Evolutionary conservation across 768 basidiomycete genomes (phyloP).

Genomic region (Tulasnella sp.): DNA sequence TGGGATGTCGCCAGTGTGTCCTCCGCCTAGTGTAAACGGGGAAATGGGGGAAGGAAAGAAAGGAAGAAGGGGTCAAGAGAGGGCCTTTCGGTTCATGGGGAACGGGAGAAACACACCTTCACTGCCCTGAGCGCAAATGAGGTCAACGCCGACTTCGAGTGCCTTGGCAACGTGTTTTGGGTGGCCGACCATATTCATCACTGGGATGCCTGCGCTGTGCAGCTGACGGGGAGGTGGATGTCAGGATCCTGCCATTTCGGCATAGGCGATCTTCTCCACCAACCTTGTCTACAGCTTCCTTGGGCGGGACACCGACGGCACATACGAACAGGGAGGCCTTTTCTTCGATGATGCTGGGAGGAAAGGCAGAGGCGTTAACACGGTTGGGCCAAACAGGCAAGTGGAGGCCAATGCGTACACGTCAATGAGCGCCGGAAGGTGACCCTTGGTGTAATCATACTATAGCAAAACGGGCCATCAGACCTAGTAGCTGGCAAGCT

Average conservation of each 20-base stretch:
- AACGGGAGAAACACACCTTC: slow-evolving; percentile 41
- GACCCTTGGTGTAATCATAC: slow-evolving; percentile 88
- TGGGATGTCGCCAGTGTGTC: slow-evolving; percentile 60
- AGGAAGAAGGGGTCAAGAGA: no score
- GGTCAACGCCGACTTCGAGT: slow-evolving; percentile 77
- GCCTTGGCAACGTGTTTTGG: slow-evolving; percentile 79
- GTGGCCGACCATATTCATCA: slow-evolving; percentile 98
- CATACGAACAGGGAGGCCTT: slow-evolving; percentile 85
- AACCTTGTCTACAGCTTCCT: slow-evolving; percentile 59
- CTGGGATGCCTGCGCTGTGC: slow-evolving; percentile 76
- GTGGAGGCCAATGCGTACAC: slow-evolving; percentile 40
- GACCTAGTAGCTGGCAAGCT: neutral
- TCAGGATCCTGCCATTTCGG: no score
- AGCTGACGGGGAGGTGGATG: slow-evolving; percentile 40
- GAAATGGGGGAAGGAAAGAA: no score
- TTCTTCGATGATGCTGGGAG: slow-evolving; percentile 70
- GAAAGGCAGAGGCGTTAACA: neutral
- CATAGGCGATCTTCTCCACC: no score
- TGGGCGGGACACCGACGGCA: slow-evolving; percentile 83
- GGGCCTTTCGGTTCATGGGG: neutral
- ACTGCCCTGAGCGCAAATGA: slow-evolving; percentile 92
- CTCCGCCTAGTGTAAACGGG: slow-evolving; percentile 51
- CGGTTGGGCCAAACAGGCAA: neutral
- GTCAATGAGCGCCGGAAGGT: slow-evolving; percentile 75
- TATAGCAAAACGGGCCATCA: slow-evolving; percentile 33